These are phyloP conservation scores for Amphibolis antarctica DNA, from an alignment of 106 monocot species.

Conservation along the genomic window DNA sequence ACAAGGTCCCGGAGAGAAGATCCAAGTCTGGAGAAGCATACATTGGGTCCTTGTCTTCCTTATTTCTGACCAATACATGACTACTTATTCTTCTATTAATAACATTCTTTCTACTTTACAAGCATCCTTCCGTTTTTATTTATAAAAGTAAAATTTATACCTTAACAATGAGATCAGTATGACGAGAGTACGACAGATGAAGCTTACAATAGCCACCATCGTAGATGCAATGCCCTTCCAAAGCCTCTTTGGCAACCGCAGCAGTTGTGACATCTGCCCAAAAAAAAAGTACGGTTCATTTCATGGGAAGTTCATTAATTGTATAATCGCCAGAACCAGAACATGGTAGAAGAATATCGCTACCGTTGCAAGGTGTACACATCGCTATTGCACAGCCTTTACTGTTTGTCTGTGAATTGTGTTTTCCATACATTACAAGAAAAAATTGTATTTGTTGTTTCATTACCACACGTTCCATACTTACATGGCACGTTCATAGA, in stretches of 20 bases:
- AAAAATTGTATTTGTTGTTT: no score
- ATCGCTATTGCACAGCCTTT: not conserved
- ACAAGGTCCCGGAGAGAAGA: not conserved
- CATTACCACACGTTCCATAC: no score
- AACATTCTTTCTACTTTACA: not conserved
- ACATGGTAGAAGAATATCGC: no score
- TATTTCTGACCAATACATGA: not conserved
- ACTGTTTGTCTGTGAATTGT: no score
- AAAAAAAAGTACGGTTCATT: not conserved
- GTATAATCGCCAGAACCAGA: no score
- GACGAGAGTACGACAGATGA: slow-evolving; percentile 95
- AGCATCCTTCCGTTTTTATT: not conserved
- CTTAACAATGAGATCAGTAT: slow-evolving; percentile 96
- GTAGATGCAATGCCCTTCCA: slow-evolving; percentile 99
- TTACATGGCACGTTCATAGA: no score
- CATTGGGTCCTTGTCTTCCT: slow-evolving; percentile 2
- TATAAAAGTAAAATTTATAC: slow-evolving; percentile 49
- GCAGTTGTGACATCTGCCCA: slow-evolving; percentile 70
- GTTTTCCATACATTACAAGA: no score
- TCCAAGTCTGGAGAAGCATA: not conserved
- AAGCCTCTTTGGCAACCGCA: slow-evolving; percentile 75
- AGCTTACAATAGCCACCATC: slow-evolving; percentile 97
- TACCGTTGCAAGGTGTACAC: no score
- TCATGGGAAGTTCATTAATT: no score
- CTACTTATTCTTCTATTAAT: slow-evolving; percentile 2